phyloP scores from a whole-genome alignment of 768 basidiomycete species.

The Ephemerocybe angulata region DNA sequence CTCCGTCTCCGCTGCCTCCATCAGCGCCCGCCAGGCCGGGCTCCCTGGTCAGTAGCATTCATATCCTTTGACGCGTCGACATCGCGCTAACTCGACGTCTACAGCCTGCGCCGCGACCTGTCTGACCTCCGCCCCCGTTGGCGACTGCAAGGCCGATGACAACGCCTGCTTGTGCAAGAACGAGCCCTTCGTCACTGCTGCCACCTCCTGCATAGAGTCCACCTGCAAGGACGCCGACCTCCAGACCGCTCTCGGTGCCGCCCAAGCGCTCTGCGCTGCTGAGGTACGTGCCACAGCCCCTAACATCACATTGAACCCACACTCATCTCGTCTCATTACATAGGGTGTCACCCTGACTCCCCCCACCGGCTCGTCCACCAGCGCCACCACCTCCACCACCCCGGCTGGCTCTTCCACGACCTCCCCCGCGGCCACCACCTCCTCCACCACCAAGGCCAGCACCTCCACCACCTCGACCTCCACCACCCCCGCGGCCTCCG shows the following conservation, averaged over 20 bases:
- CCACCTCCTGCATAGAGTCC: conserved; percentile 45
- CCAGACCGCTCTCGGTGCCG: conserved; percentile 34
- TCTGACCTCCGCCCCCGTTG: conserved; percentile 39
- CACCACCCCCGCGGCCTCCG: conserved; percentile 6
- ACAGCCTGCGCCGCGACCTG: conserved; percentile 54
- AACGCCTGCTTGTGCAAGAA: conserved; percentile 56
- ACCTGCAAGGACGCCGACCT: conserved; percentile 50
- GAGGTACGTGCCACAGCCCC: conserved; percentile 40
- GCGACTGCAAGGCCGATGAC: conserved; percentile 46
- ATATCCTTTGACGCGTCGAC: not conserved
- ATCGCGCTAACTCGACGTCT: not conserved
- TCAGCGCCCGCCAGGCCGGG: conserved; percentile 31
- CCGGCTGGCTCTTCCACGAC: conserved; percentile 10
- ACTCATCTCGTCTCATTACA: conserved; percentile 5
- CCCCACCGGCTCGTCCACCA: conserved; percentile 13
- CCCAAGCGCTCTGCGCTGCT: conserved; percentile 41
- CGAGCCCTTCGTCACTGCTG: conserved; percentile 39
- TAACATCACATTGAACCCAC: not conserved
- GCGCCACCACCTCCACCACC: conserved; percentile 11
- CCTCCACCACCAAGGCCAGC: conserved; percentile 4
- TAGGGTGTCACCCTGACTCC: conserved; percentile 54
- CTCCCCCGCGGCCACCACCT: conserved; percentile 7
- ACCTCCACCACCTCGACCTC: conserved; percentile 12
- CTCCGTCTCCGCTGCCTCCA: conserved; percentile 36
- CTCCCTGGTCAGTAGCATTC: conserved; percentile 31